Base-by-base conservation (phyloP, 371 early-diverging fungal species). In the Mortierella sp. region DNA sequence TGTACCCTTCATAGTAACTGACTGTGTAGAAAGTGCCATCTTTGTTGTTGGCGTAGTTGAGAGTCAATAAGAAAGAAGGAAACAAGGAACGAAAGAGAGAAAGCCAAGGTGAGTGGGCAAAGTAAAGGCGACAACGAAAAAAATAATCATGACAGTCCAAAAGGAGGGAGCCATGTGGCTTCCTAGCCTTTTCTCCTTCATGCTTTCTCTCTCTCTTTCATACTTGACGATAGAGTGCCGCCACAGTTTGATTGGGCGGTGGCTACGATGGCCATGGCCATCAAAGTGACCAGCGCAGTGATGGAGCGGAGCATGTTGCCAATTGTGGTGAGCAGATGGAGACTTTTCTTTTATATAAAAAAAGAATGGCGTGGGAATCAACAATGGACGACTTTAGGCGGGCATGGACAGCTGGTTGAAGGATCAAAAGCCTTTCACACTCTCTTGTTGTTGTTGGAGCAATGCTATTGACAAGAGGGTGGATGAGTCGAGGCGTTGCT, bases 251-350 rank as follows among this genome's bases (percentile, higher is more conserved):
- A 57, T 0, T 58, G 58, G 43, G 21, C 62, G n/a, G 44, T 7
- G 48, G 58, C 19, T 37, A 59, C 15, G 37, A 66, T 25, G 19
- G 48, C 30, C 48, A 64, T 18, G 23, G 58, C 59, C 6, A 51
- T 16, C 15, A 19, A 23, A 15, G 51, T 59, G 19, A 29, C 65
- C 47, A 66, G 51, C 21, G 23, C 44, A 9, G 47, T 51, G 51
- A 58, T 12, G 19, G 58, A 58, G 66, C 58, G 16, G 50, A 66
- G 26, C 66, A 64, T 64, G 9, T 5, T 37, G 37, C 9, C 37
- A 37, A 37, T 5, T 37, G 37, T 37, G 37, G 9, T 37, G 37
- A 37, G 37, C 37, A 9, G 37, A 37, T 37, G 37, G 9, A 37
- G 5, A 37, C n/a, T n/a, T n/a, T n/a, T n/a, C n/a, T n/a, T n/a